phyloP scores from a whole-genome alignment of 495 filamentous ascomycete species.

The Penicillium bovifimosum region DNA sequence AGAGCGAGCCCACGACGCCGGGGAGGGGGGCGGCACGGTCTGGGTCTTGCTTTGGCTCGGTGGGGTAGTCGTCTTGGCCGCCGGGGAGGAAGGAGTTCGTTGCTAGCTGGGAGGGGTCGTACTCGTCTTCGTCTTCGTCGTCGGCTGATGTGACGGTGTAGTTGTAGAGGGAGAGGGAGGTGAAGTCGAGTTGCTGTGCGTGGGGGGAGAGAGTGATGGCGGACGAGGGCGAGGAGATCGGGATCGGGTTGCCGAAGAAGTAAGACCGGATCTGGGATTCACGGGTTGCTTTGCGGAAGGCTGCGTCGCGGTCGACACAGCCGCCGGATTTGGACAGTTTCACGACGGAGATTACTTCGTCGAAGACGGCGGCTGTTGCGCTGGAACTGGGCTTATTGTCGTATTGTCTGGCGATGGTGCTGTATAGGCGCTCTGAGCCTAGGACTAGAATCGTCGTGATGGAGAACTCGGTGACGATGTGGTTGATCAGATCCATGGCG shows the following conservation, averaged over 20 bases:
- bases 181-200: slow-evolving; percentile 72
- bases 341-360: slow-evolving; percentile 65
- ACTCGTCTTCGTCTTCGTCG: slow-evolving; percentile 44
- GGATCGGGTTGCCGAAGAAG: slow-evolving; percentile 74
- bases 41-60: slow-evolving; percentile 16
- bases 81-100: slow-evolving; percentile 45
- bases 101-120: slow-evolving; percentile 39
- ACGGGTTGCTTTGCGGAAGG: slow-evolving; percentile 63
- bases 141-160: slow-evolving; percentile 41
- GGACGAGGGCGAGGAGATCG: slow-evolving; percentile 26
- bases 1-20: slow-evolving; percentile 19
- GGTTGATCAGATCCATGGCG: slow-evolving; percentile 68
- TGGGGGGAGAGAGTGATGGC: slow-evolving; percentile 77
- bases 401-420: slow-evolving; percentile 70
- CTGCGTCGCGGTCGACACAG: slow-evolving; percentile 72
- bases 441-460: slow-evolving; percentile 77
- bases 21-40: slow-evolving; percentile 20
- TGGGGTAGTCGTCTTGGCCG: slow-evolving; percentile 30
- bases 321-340: slow-evolving; percentile 84
- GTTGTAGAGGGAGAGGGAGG: slow-evolving; percentile 64
- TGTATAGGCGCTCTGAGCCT: slow-evolving; percentile 76
- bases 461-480: slow-evolving; percentile 83
- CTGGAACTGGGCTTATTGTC: slow-evolving; percentile 55
- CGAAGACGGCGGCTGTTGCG: slow-evolving; percentile 37
- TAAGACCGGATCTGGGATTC: slow-evolving; percentile 81